Conservation (phyloP, 768 basidiomycete species). For the Hypholoma fasciculare region DNA sequence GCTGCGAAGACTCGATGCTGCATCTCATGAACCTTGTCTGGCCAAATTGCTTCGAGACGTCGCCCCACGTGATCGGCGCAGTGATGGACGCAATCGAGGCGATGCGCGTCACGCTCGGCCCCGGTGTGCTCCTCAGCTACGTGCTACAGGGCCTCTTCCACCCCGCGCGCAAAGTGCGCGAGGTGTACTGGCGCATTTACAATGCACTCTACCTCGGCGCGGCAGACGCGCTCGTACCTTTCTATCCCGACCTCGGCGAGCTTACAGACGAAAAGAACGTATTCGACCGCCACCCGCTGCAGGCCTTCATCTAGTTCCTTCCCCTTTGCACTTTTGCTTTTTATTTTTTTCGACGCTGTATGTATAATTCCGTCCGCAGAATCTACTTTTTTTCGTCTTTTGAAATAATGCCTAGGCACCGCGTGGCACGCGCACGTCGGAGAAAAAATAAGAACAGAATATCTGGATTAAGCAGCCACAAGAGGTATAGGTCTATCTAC, state of each 20-base stretch:
- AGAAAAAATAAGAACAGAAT: neutral
- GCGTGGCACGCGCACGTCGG: too few relatives aligned
- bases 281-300: slow-evolving; percentile 82
- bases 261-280: slow-evolving; percentile 89
- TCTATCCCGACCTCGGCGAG: slow-evolving; percentile 90
- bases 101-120: slow-evolving; percentile 94
- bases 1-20: slow-evolving; percentile 97
- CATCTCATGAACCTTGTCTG: slow-evolving; percentile 98
- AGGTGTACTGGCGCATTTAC: slow-evolving; percentile 98
- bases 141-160: slow-evolving; percentile 96
- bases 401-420: slow-evolving; percentile 1
- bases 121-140: slow-evolving; percentile 90
- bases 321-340: slow-evolving; percentile 1
- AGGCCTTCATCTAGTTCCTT: slow-evolving; percentile 70
- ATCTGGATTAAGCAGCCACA: slow-evolving; percentile 8
- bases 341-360: neutral
- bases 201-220: slow-evolving; percentile 93
- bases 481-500: slow-evolving; percentile 9
- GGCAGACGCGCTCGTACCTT: slow-evolving; percentile 89
- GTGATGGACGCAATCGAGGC: slow-evolving; percentile 99
- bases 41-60: slow-evolving; percentile 99
- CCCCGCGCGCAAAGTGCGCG: slow-evolving; percentile 94
- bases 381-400: slow-evolving; percentile 2
- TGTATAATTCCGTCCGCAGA: slow-evolving; percentile 4
- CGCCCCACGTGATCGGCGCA: slow-evolving; percentile 96